Evolutionary conservation across 345 rosid species (phyloP).

Genomic region (Excoecaria agallocha): DNA sequence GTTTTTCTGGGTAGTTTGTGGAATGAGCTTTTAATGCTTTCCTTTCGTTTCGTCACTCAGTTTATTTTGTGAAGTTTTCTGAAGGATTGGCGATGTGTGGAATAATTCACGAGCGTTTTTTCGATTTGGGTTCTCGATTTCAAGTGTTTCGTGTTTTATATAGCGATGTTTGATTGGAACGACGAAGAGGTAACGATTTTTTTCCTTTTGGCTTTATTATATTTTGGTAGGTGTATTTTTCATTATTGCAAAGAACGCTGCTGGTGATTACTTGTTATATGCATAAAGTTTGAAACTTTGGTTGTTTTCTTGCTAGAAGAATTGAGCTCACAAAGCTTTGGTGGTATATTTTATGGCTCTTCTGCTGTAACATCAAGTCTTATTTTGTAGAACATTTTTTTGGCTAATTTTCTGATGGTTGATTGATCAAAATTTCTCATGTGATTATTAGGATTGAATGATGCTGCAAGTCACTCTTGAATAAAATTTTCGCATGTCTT

Average conservation of each 20-base stretch:
- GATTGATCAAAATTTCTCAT: background rate
- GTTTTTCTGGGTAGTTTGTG: background rate
- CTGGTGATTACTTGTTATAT: background rate
- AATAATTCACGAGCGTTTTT: constrained; percentile 27
- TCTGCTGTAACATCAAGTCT: background rate
- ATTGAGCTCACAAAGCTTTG: background rate
- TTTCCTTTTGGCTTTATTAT: background rate
- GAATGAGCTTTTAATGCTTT: constrained; percentile 8
- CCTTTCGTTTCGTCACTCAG: constrained; percentile 5
- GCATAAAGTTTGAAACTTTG: background rate
- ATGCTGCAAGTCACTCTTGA: background rate
- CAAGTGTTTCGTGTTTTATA: constrained; percentile 28
- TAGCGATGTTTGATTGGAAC: constrained; percentile 98
- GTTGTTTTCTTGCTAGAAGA: background rate
- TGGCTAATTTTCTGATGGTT: background rate
- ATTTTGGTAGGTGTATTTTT: background rate
- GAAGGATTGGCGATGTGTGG: constrained; percentile 63
- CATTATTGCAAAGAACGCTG: too few relatives aligned
- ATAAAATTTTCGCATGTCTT: background rate
- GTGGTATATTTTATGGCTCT: too few relatives aligned
- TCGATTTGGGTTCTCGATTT: constrained; percentile 29
- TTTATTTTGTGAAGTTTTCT: constrained; percentile 7
- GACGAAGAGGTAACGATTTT: constrained; percentile 86
- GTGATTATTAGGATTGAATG: background rate
- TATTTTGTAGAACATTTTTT: background rate